phyloP scores from a whole-genome alignment of 179 eudicot species.

The Nepenthes alata region DNA sequence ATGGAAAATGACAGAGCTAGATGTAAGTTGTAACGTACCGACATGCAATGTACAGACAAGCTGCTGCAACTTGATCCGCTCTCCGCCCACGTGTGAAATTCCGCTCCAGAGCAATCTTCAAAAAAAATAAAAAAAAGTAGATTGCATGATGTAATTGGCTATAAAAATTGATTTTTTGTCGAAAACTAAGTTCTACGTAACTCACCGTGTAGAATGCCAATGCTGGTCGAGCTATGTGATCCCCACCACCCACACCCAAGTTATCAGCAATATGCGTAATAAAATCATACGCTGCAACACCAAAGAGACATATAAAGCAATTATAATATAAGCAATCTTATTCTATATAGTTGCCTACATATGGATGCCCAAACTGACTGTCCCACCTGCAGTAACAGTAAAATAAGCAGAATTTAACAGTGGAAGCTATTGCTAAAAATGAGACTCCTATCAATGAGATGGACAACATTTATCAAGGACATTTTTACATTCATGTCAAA shows the following conservation, averaged over 20 bases:
- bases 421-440: too few species aligned
- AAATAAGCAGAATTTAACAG: too few species aligned
- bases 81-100: slow-evolving; percentile 70
- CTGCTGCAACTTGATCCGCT: slow-evolving; percentile 60
- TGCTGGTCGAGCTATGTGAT: slow-evolving; percentile 32
- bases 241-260: slow-evolving; percentile 45
- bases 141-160: slow-evolving; percentile 4
- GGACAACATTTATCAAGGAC: too few species aligned
- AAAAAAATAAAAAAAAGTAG: slow-evolving; percentile 5
- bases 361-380: too few species aligned
- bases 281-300: slow-evolving; percentile 23
- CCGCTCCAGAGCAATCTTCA: slow-evolving; percentile 64
- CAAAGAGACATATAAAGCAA: neutral
- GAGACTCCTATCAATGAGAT: too few species aligned
- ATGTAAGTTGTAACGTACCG: slow-evolving; percentile 33
- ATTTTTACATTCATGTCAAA: too few species aligned
- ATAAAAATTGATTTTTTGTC: neutral
- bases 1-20: too few species aligned
- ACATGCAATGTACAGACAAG: slow-evolving; percentile 75
- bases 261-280: slow-evolving; percentile 22
- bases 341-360: too few species aligned
- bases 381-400: too few species aligned
- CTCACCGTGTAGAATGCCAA: slow-evolving; percentile 41
- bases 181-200: slow-evolving; percentile 3
- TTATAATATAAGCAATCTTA: too few species aligned